Percentiles rank a stretch among this genome's conserved stretches.
phyloP scores from a whole-genome alignment of 371 early-diverging fungal species.

The Haplosporangium sp. region DNA sequence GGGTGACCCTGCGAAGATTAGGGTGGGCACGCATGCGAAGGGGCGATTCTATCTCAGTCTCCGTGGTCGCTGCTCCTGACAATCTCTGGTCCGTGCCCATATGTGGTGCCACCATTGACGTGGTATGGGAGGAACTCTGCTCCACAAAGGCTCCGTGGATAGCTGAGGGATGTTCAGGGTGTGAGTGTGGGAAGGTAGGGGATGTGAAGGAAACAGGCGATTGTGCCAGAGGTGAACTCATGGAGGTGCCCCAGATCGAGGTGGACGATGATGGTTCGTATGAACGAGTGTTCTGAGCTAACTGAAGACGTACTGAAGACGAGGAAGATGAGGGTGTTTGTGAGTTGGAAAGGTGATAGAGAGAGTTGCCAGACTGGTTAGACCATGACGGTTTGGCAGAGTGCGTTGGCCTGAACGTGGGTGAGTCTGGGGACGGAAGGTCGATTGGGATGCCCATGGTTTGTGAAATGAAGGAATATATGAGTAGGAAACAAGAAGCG shows the following conservation, averaged over 20 bases:
- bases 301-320: background rate
- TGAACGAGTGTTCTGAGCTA: slow-evolving; percentile 10
- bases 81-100: too few species aligned
- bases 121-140: too few species aligned
- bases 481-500: background rate
- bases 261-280: slow-evolving; percentile 10
- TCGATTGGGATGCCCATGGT: slow-evolving; percentile 48
- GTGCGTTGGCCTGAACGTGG: slow-evolving; percentile 20
- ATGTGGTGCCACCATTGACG: too few species aligned
- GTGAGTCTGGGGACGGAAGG: slow-evolving; percentile 12
- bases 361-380: background rate
- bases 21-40: background rate
- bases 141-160: background rate
- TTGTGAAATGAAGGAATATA: background rate
- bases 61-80: background rate
- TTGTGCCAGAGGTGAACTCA: background rate
- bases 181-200: background rate
- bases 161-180: background rate
- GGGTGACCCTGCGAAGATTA: background rate
- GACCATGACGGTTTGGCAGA: slow-evolving; percentile 46
- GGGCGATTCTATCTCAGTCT: background rate
- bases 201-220: background rate
- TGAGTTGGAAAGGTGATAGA: background rate
- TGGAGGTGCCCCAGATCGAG: background rate
- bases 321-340: slow-evolving; percentile 4